Conservation (phyloP, 2,329 filamentous ascomycete species). For the Aspergillus fischeri region DNA sequence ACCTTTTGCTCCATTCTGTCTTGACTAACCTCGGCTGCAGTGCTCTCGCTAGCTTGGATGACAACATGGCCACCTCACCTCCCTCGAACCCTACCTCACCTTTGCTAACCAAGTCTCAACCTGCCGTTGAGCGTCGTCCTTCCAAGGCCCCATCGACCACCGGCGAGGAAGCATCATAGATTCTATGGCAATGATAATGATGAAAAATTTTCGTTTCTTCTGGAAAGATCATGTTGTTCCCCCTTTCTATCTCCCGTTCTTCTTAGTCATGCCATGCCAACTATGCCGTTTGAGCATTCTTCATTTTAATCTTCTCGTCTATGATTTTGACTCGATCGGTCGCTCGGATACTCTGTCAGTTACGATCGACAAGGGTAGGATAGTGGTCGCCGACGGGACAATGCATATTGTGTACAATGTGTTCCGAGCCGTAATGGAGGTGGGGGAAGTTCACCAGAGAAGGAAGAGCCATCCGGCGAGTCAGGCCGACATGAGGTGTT, state of each 20-base stretch:
- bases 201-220: slow-evolving; percentile 30
- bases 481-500: slow-evolving; percentile 10
- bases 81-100: slow-evolving; percentile 48
- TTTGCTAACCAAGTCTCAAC: slow-evolving; percentile 44
- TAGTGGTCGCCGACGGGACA: not conserved
- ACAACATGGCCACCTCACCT: slow-evolving; percentile 46
- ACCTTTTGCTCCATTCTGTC: slow-evolving; percentile 1
- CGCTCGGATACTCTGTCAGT: not conserved
- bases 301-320: slow-evolving; percentile 19
- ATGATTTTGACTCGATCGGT: slow-evolving; percentile 17
- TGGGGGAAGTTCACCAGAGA: slow-evolving; percentile 3
- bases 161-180: slow-evolving; percentile 39
- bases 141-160: slow-evolving; percentile 43
- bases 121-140: slow-evolving; percentile 40
- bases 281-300: slow-evolving; percentile 16
- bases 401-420: slow-evolving; percentile 20
- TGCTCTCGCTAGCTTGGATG: slow-evolving; percentile 46
- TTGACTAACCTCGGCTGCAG: slow-evolving; percentile 24
- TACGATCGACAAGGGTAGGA: not conserved
- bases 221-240: slow-evolving; percentile 30
- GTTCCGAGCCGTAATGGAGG: slow-evolving; percentile 8
- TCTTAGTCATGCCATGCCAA: slow-evolving; percentile 13
- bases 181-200: slow-evolving; percentile 36
- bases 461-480: slow-evolving; percentile 12
- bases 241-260: slow-evolving; percentile 9